Conservation (phyloP, 1,284 basidiomycete species). For the Marasmius oreades region DNA sequence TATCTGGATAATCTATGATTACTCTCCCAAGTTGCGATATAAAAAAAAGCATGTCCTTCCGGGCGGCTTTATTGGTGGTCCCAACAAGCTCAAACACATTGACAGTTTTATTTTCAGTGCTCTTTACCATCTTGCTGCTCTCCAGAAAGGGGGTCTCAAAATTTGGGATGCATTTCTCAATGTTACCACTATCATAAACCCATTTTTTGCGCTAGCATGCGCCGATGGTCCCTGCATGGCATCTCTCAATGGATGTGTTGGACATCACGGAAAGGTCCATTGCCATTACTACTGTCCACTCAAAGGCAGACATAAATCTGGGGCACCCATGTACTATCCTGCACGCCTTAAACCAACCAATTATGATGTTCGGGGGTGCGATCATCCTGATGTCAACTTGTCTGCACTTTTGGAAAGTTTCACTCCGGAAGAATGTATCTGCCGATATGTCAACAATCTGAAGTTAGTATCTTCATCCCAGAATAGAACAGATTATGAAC, state of each 20-base stretch:
- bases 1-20: slow-evolving; percentile 27
- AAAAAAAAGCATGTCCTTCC: slow-evolving; percentile 25
- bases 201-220: slow-evolving; percentile 15
- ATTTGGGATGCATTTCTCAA: slow-evolving; percentile 15
- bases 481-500: slow-evolving; percentile 13
- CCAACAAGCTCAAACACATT: slow-evolving; percentile 26
- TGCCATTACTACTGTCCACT: slow-evolving; percentile 20
- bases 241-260: slow-evolving; percentile 21
- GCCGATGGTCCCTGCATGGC: slow-evolving; percentile 27
- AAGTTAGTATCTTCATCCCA: slow-evolving; percentile 1
- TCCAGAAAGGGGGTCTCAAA: slow-evolving; percentile 15
- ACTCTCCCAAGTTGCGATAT: slow-evolving; percentile 23
- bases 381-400: slow-evolving; percentile 19
- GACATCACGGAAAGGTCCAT: slow-evolving; percentile 19
- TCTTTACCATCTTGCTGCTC: slow-evolving; percentile 17
- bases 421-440: neutral
- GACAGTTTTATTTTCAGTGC: slow-evolving; percentile 28
- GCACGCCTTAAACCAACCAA: slow-evolving; percentile 19
- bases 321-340: slow-evolving; percentile 21
- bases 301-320: slow-evolving; percentile 16
- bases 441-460: slow-evolving; percentile 10
- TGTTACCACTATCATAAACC: neutral
- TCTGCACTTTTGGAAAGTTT: neutral
- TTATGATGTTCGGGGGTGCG: slow-evolving; percentile 20
- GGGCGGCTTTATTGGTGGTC: slow-evolving; percentile 25